Evolutionary conservation across 2,329 filamentous ascomycete species (phyloP), one percentile per base, ranked within the genome.

Genomic region (Alternaria sp.): DNA sequence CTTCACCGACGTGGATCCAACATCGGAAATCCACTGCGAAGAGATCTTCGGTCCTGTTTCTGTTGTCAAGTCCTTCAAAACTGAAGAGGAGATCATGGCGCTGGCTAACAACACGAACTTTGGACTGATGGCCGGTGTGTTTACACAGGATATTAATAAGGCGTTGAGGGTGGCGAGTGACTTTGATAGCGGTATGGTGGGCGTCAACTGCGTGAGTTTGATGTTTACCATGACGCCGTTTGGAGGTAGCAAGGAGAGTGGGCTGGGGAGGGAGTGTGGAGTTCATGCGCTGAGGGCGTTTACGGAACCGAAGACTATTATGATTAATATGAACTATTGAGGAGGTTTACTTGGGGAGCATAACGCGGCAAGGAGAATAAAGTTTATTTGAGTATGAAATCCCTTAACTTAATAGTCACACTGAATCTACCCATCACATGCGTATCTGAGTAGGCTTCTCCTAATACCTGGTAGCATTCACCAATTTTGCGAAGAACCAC

Each of bases 281-380:
- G 80, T 83, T 28, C 74, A 84, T 64, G 81, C 80, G 7, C 71
- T 85, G 61, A 76, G 82, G 26, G 78, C 79, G 34, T 85, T 79
- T 55, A 85, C 83, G 0, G 82, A 85, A 67, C 75, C 80, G 16
- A 85, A 85, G 78, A 84, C 82, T 0, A 79, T 84, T 14, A 80
- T 84, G 76, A 75, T 84, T 4, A 78, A 85, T 49, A 63, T 77
- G 69, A 77, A 63, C 30, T 75, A 75, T 43, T 76, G 39, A 24
- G 18, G 18, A 18, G 18, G 18, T 1, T 18, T 18, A 18, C 1
- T 18, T 18, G 18, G 18, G 18, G 18, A 18, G 18, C 18, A 18
- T 18, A 18, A 18, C 1, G 18, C 18, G 18, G 18, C 18, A 18
- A 18, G 18, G 18, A 18, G 18, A 18, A 18, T 18, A 18, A 18